phyloP scores from a whole-genome alignment of 352 stramenopile genomes.

The Phytophthora cactorum region DNA sequence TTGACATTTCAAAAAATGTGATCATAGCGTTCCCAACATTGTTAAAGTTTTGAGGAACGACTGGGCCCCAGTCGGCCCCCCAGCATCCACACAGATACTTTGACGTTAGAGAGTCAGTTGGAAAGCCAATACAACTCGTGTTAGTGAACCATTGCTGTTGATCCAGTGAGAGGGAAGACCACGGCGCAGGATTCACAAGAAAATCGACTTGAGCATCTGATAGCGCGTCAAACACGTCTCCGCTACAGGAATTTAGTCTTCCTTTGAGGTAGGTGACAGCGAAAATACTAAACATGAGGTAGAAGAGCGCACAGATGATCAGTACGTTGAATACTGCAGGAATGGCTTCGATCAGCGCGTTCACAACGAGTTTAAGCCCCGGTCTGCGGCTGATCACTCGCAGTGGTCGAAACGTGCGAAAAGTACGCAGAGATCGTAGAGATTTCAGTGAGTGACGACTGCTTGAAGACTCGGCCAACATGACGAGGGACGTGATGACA shows the following conservation, averaged over 20 bases:
- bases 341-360: conserved; percentile 88
- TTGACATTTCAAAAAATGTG: conserved; percentile 93
- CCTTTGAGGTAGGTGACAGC: conserved; percentile 95
- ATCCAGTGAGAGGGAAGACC: conserved; percentile 37
- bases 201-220: conserved; percentile 50
- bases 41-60: conserved; percentile 82
- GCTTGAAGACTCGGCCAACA: conserved; percentile 50
- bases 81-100: conserved; percentile 73
- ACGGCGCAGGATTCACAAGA: conserved; percentile 47
- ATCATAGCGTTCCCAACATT: conserved; percentile 82
- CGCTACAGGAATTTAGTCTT: conserved; percentile 78
- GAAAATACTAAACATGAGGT: conserved; percentile 96
- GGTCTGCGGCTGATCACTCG: conserved; percentile 89
- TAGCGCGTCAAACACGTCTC: conserved; percentile 58
- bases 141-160: conserved; percentile 63
- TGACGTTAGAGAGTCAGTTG: conserved; percentile 60
- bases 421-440: conserved; percentile 78
- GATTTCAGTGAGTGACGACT: conserved; percentile 57
- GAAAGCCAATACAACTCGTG: conserved; percentile 16
- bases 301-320: conserved; percentile 92
- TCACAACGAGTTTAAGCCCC: conserved; percentile 91
- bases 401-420: conserved; percentile 89
- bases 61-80: conserved; percentile 45
- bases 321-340: conserved; percentile 88
- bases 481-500: conserved; percentile 79